Conservation (phyloP, 83 land plant genomes). For the Picea engelmannii region DNA sequence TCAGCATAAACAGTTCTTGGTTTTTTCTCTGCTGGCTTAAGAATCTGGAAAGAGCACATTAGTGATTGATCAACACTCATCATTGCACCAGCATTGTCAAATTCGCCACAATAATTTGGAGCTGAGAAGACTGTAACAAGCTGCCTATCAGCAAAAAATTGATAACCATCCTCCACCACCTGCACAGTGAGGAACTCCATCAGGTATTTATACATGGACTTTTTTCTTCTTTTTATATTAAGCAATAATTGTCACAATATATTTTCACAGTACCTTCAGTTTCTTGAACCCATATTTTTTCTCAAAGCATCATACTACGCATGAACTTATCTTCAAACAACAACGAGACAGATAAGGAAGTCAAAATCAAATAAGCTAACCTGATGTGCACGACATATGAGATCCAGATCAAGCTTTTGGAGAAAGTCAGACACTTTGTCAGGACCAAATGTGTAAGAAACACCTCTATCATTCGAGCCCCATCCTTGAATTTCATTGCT, state of each 20-base stretch:
- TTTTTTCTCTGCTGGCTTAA: conserved; percentile 30
- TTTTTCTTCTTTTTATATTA: too few species aligned
- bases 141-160: conserved; percentile 42
- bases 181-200: too few species aligned
- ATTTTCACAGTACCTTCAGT: too few species aligned
- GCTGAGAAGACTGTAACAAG: conserved; percentile 26
- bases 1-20: conserved; percentile 16
- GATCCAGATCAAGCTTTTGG: conserved; percentile 24
- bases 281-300: too few species aligned
- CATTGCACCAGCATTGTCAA: conserved; percentile 38
- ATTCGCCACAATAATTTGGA: too few species aligned
- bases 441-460: conserved; percentile 25
- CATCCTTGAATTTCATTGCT: conserved; percentile 18
- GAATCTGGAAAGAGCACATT: conserved; percentile 33
- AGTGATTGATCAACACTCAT: conserved; percentile 46
- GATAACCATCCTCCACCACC: conserved; percentile 38
- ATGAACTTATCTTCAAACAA: too few species aligned
- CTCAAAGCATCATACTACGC: too few species aligned
- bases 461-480: conserved; percentile 21
- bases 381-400: conserved; percentile 26
- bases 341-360: too few species aligned
- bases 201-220: too few species aligned
- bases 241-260: too few species aligned
- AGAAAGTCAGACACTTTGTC: conserved; percentile 21
- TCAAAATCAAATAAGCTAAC: background rate